Conservation (phyloP, 2,329 filamentous ascomycete genomes). For the Ascochyta lentis region DNA sequence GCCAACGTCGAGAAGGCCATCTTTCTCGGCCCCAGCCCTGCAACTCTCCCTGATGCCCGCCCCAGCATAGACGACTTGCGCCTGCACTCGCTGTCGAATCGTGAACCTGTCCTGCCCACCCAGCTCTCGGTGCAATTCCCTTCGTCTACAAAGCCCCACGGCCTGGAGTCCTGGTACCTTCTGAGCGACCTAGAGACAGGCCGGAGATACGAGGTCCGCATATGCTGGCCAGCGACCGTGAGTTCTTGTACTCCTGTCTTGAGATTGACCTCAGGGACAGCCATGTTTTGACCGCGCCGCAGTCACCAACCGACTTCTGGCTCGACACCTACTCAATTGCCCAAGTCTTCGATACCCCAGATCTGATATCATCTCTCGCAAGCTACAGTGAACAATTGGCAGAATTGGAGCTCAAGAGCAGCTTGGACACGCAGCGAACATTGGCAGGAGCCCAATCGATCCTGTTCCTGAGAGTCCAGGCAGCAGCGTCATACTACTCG, state of each 20-base stretch:
- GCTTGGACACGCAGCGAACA: constrained; percentile 1
- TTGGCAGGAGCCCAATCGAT: constrained; percentile 54
- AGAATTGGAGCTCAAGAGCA: constrained; percentile 25
- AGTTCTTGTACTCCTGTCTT: constrained; percentile 46
- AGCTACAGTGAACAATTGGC: constrained; percentile 63
- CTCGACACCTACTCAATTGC: constrained; percentile 70
- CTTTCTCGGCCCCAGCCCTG: constrained; percentile 73
- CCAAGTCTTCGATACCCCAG: constrained; percentile 66
- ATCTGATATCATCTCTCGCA: constrained; percentile 70
- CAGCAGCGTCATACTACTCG: constrained; percentile 86
- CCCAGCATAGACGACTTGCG: constrained; percentile 67
- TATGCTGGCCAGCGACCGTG: constrained; percentile 95
- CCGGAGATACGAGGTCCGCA: constrained; percentile 85
- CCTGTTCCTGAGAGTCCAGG: constrained; percentile 75
- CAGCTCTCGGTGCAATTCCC: constrained; percentile 74
- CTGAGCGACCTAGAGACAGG: constrained; percentile 72
- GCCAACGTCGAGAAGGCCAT: constrained; percentile 93
- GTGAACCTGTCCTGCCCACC: constrained; percentile 62
- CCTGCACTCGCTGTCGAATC: constrained; percentile 69
- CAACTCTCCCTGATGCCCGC: constrained; percentile 62
- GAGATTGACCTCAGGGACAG: constrained; percentile 7
- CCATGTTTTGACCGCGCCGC: constrained; percentile 22
- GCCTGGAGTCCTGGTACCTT: constrained; percentile 77
- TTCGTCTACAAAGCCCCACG: constrained; percentile 58
- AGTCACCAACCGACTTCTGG: constrained; percentile 87